A percentile compares a stretch with the other conserved stretches of the same genome.
Conservation (phyloP, 257 asterid species). For the Solanum okadae region DNA sequence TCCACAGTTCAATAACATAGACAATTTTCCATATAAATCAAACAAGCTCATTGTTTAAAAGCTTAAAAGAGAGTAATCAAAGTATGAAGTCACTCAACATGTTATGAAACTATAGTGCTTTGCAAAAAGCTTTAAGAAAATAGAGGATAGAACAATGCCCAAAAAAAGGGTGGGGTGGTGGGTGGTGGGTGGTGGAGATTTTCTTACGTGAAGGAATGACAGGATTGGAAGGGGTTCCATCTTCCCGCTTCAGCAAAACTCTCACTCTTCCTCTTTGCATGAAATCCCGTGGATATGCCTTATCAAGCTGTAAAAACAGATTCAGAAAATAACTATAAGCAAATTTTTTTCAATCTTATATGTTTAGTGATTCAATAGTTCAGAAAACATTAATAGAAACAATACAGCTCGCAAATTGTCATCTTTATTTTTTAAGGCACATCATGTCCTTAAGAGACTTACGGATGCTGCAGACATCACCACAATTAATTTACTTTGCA, state of each 20-base stretch:
- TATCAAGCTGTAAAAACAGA: constrained; percentile 41
- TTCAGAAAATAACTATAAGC: not conserved
- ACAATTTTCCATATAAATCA: not conserved
- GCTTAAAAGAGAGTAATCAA: not conserved
- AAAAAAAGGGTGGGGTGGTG: not conserved
- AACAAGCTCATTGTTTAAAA: not conserved
- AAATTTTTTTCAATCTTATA: not conserved
- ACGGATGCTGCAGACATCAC: not conserved
- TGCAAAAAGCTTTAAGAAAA: not conserved
- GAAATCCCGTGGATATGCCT: constrained; percentile 96
- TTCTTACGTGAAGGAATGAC: constrained; percentile 65
- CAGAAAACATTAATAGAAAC: not conserved
- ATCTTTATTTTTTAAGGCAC: not conserved
- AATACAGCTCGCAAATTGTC: not conserved
- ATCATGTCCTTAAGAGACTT: not conserved
- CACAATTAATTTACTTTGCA: not conserved
- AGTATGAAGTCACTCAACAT: not conserved
- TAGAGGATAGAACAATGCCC: not conserved
- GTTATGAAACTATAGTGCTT: not conserved
- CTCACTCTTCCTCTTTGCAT: constrained; percentile 98
- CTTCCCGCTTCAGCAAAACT: constrained; percentile 72
- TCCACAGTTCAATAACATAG: not conserved
- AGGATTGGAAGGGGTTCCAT: constrained; percentile 70
- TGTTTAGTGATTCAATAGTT: not conserved
- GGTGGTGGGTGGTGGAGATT: not conserved